Conservation (phyloP, 1,139 yeast species). For the Kurtzmaniella quercitrusa region DNA sequence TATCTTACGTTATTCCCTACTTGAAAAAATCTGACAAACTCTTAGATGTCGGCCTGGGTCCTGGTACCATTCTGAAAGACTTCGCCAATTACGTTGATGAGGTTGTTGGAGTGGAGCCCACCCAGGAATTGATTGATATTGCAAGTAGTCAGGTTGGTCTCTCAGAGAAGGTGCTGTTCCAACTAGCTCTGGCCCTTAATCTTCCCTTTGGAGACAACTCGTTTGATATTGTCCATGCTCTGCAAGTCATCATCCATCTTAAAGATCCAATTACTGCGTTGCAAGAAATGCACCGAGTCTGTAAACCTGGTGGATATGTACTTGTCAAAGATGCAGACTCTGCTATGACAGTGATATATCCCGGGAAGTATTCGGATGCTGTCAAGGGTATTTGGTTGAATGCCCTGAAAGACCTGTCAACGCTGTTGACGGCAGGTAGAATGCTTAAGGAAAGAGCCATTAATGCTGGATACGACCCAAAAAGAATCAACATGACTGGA, state of each 20-base stretch:
- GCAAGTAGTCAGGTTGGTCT: conserved; percentile 15
- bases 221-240: conserved; percentile 36
- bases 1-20: conserved; percentile 23
- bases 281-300: conserved; percentile 29
- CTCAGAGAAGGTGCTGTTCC: conserved; percentile 21
- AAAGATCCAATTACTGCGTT: conserved; percentile 27
- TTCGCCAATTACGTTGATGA: conserved; percentile 28
- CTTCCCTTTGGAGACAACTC: conserved; percentile 31
- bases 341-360: conserved; percentile 15
- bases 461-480: conserved; percentile 15
- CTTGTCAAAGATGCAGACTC: conserved; percentile 32
- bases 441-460: conserved; percentile 14
- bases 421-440: conserved; percentile 15
- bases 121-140: conserved; percentile 22
- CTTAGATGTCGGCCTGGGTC: conserved; percentile 43
- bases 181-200: conserved; percentile 24
- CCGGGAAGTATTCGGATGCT: conserved; percentile 14
- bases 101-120: conserved; percentile 33
- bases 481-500: background rate
- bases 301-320: conserved; percentile 35
- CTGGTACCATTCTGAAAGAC: conserved; percentile 36
- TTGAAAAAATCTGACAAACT: conserved; percentile 22
- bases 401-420: conserved; percentile 10
- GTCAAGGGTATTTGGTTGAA: conserved; percentile 9
- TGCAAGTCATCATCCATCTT: conserved; percentile 36